These are phyloP conservation scores for Botryotinia convoluta DNA, from an alignment of 2,329 filamentous ascomycete species.

Conservation along the genomic window DNA sequence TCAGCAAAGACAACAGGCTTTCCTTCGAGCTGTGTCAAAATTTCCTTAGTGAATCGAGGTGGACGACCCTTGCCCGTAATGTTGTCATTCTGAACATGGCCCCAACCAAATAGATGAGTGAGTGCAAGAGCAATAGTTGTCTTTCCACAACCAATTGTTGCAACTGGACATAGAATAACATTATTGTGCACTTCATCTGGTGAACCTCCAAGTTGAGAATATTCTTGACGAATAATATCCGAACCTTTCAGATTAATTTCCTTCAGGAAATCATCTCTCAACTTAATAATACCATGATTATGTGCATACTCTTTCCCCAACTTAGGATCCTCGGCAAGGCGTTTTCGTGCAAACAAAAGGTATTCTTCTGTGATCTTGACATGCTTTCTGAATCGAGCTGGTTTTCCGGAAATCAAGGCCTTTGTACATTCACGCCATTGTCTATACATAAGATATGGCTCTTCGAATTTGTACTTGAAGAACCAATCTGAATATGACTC, in stretches of 20 bases:
- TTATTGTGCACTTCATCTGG: constrained; percentile 59
- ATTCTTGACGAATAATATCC: constrained; percentile 79
- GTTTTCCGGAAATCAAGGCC: constrained; percentile 71
- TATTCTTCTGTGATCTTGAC: constrained; percentile 88
- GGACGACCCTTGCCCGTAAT: constrained; percentile 78
- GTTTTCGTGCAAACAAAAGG: constrained; percentile 72
- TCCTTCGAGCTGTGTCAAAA: constrained; percentile 62
- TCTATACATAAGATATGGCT: constrained; percentile 97
- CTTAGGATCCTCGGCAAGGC: constrained; percentile 65
- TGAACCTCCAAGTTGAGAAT: constrained; percentile 48
- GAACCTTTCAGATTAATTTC: constrained; percentile 82
- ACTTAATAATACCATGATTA: constrained; percentile 92
- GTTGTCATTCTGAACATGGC: constrained; percentile 95
- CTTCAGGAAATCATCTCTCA: constrained; percentile 83
- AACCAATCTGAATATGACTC: constrained; percentile 86
- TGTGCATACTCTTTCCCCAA: constrained; percentile 71
- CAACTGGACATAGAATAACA: constrained; percentile 83
- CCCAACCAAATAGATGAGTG: constrained; percentile 81
- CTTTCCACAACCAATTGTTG: constrained; percentile 95
- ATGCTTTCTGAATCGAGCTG: constrained; percentile 82
- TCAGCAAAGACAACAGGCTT: constrained; percentile 81
- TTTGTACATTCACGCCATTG: constrained; percentile 99
- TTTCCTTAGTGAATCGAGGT: constrained; percentile 69
- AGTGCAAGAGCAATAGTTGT: constrained; percentile 86
- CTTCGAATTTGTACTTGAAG: constrained; percentile 99